phyloP scores from a whole-genome alignment of 2,329 filamentous ascomycete genomes.

The Lasiodiplodia hormozganensis region DNA sequence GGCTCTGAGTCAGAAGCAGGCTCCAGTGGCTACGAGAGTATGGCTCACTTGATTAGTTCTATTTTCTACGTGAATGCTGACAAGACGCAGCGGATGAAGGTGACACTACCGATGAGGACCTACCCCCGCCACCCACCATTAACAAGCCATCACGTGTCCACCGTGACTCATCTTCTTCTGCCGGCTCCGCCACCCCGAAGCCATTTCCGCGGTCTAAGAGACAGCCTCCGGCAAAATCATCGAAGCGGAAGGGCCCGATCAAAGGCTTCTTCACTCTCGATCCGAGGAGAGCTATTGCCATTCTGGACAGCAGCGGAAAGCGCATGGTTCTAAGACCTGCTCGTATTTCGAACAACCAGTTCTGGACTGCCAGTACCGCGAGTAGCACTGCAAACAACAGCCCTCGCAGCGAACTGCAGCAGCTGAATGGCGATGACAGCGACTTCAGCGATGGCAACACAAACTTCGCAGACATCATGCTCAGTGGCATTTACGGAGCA shows the following conservation, averaged over 20 bases:
- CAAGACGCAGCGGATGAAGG: conserved; percentile 61
- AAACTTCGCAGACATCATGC: conserved; percentile 71
- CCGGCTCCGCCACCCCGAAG: conserved; percentile 45
- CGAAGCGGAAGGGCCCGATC: conserved; percentile 36
- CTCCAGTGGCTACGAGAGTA: conserved; percentile 67
- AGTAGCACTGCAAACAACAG: conserved; percentile 50
- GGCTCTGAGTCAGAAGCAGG: conserved; percentile 52
- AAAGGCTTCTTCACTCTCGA: conserved; percentile 44
- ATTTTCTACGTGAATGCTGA: conserved; percentile 52
- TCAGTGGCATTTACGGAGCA: conserved; percentile 69
- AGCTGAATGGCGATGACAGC: conserved; percentile 47
- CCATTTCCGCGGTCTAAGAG: conserved; percentile 43
- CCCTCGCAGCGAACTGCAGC: conserved; percentile 44
- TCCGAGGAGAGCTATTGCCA: conserved; percentile 40
- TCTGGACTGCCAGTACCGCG: conserved; percentile 44
- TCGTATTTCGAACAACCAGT: conserved; percentile 14
- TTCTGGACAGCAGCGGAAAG: conserved; percentile 42
- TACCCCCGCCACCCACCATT: conserved; percentile 56
- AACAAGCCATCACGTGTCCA: conserved; percentile 51
- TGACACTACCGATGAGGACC: conserved; percentile 67
- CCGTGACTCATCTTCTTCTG: conserved; percentile 56
- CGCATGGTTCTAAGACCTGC: conserved; percentile 34
- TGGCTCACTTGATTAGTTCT: conserved; percentile 40
- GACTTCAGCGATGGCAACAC: conserved; percentile 46
- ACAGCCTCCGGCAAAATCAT: conserved; percentile 17